phyloP scores from a whole-genome alignment of 2,329 filamentous ascomycete species.

The Pseudocercospora fijiensis region DNA sequence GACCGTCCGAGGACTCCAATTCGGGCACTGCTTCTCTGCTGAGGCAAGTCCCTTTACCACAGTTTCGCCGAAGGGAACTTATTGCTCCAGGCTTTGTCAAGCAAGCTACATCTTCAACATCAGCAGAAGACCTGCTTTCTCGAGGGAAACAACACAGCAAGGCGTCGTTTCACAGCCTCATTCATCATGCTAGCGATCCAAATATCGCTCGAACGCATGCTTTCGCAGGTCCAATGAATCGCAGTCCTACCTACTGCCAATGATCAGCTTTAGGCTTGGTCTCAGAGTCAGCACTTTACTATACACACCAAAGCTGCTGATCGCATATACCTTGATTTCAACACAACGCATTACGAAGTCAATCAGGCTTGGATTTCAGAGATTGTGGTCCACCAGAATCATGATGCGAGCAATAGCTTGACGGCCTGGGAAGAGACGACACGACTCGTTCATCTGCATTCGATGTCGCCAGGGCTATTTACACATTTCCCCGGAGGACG shows the following conservation, averaged over 20 bases:
- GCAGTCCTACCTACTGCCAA: background rate
- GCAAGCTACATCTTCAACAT: too few relatives aligned
- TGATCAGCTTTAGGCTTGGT: background rate
- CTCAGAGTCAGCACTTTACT: background rate
- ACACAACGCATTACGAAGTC: background rate
- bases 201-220: background rate
- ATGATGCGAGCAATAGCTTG: background rate
- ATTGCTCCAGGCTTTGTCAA: too few relatives aligned
- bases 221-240: background rate
- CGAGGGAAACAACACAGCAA: background rate
- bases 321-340: background rate
- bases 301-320: too few relatives aligned
- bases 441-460: background rate
- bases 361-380: background rate
- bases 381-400: background rate
- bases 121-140: too few relatives aligned
- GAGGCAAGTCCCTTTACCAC: too few relatives aligned
- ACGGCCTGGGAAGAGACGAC: too few relatives aligned
- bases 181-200: background rate
- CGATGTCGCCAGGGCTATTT: too few relatives aligned
- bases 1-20: too few relatives aligned
- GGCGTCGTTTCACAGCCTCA: background rate
- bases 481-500: too few relatives aligned
- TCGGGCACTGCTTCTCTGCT: too few relatives aligned
- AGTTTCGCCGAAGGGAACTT: too few relatives aligned